Evolutionary conservation across 768 basidiomycete species (phyloP).

Genomic region (Arthromyces matolae): DNA sequence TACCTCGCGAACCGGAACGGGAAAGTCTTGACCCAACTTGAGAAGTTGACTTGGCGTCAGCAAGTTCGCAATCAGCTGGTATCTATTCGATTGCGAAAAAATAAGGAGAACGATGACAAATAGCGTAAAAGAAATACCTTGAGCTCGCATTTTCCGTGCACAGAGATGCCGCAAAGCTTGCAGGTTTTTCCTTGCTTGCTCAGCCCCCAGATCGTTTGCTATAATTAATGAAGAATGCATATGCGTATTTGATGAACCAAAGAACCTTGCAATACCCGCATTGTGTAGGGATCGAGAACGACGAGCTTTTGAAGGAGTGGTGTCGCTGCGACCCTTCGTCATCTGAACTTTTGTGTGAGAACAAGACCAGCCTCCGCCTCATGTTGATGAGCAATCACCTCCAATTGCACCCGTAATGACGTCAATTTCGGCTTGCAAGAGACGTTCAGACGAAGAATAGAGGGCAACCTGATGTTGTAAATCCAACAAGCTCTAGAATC

Average conservation of each 20-base stretch:
- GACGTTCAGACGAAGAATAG: constrained; percentile 51
- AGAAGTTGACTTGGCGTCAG: constrained; percentile 22
- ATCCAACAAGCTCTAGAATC: constrained; percentile 57
- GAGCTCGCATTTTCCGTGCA: constrained; percentile 82
- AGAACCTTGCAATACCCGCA: constrained; percentile 80
- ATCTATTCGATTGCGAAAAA: no score
- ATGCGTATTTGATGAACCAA: background rate
- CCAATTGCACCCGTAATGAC: constrained; percentile 58
- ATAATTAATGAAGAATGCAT: background rate
- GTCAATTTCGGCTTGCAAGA: constrained; percentile 63
- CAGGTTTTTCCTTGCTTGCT: constrained; percentile 87
- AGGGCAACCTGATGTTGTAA: constrained; percentile 54
- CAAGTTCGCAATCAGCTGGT: constrained; percentile 62
- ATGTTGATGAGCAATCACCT: constrained; percentile 44
- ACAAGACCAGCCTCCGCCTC: background rate
- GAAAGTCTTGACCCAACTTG: constrained; percentile 23
- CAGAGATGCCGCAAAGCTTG: constrained; percentile 69
- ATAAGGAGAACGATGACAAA: no score
- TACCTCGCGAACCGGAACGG: constrained; percentile 24
- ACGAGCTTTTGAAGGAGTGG: constrained; percentile 80
- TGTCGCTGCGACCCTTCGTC: constrained; percentile 70
- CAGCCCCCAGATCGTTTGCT: constrained; percentile 86
- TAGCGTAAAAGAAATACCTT: constrained; percentile 51
- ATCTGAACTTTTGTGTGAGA: constrained; percentile 35
- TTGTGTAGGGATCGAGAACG: constrained; percentile 81